These are phyloP conservation scores for Xylaria sp. DNA, from an alignment of 2,329 filamentous ascomycete genomes.

Conservation along the genomic window DNA sequence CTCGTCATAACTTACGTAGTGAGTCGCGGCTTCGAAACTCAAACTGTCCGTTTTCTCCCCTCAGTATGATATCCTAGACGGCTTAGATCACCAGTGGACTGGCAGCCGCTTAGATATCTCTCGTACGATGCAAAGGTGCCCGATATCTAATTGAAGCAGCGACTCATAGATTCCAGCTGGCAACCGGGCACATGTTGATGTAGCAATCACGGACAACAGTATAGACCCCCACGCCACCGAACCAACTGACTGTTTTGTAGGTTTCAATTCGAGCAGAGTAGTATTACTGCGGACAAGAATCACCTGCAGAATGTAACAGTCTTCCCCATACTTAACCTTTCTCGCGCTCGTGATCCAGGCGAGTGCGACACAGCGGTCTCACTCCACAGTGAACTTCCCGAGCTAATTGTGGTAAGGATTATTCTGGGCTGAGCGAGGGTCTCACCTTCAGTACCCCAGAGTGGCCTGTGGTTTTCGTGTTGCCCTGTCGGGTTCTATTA, in stretches of 20 bases:
- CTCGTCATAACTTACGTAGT: background rate
- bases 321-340: background rate
- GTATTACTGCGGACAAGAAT: constrained; percentile 5
- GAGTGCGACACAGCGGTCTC: background rate
- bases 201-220: constrained; percentile 3
- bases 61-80: background rate
- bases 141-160: constrained; percentile 16
- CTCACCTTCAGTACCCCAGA: background rate
- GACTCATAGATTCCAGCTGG: background rate
- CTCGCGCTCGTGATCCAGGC: background rate
- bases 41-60: background rate
- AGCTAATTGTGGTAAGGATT: constrained; percentile 21
- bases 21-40: background rate
- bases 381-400: background rate
- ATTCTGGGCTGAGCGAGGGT: constrained; percentile 2
- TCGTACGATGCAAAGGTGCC: constrained; percentile 25
- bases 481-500: background rate
- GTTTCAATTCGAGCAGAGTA: background rate
- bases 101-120: background rate
- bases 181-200: constrained; percentile 2
- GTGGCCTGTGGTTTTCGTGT: background rate
- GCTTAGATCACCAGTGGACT: background rate
- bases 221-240: constrained; percentile 22
- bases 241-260: background rate
- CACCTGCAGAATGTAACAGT: background rate